Evolutionary conservation across 305 asterid genomes (phyloP), one percentile per base, ranked within the genome.

Genomic region (Fraxinus velutina): DNA sequence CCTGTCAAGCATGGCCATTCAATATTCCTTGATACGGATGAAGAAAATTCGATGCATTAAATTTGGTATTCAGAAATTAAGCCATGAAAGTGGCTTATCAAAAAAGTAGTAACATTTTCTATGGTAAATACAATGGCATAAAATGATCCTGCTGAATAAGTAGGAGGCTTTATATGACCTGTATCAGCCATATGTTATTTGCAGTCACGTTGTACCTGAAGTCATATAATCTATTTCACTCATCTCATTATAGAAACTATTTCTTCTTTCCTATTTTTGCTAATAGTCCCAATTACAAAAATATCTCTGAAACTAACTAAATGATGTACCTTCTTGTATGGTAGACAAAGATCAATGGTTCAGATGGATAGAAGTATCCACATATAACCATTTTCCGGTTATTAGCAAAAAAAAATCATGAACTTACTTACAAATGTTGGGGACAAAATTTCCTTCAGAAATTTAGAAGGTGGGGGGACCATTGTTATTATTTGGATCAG

Each of bases 321-420:
- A 57, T 2, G 44, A 60, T 75, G 42, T 37, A 73, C 82, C 73
- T 71, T 78, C 83, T 73, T 75, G 76, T 71, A 70, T 57, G 37
- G 36, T 74, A 42, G 71, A 64, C 29, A 66, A 21, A 21, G 32
- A 77, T 17, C 60, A 19, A 17, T 4, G 76, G 17, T 57, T 24
- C 79, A 39, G 50, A 39, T n/a, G 36, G 73, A 64, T 13, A 34
- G 27, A 76, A 47, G 57, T 27, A 79, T 15, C 50, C 10, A 36
- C 6, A 66, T 19, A 52, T 37, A 72, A 27, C 32, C 9, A 5
- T 15, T 32, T 73, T 32, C 47, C 2, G 5, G 57, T 37, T 73
- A 17, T 75, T 21, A 2, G 37, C 82, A 78, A 30, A 39, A 66
- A 1, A 24, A 24, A 24, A 21, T 33, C 37, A 36, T 78, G 76